Evolutionary conservation across 75 land plant species (phyloP).

Genomic region (Cryptomeria japonica): DNA sequence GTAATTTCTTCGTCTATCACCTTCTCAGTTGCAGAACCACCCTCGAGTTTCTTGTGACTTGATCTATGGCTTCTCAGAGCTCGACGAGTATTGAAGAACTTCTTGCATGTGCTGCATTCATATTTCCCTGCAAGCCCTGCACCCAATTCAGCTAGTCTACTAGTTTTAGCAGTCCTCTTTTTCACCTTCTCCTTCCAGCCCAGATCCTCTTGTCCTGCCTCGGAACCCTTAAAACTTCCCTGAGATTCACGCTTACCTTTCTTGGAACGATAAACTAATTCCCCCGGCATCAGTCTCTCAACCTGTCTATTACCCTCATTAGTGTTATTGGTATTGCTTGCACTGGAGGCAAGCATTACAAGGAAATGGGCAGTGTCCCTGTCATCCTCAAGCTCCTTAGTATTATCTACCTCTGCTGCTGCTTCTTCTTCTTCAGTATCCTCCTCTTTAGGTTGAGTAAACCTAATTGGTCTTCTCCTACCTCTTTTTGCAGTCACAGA

Average conservation of each 20-base stretch:
- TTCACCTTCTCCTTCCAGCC: neutral
- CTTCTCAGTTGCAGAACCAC: slow-evolving; percentile 15
- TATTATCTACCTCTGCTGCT: neutral
- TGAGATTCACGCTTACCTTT: neutral
- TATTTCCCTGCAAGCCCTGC: slow-evolving; percentile 5
- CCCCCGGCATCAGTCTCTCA: slow-evolving; percentile 2
- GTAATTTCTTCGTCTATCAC: slow-evolving; percentile 8
- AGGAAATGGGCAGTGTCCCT: slow-evolving; percentile 13
- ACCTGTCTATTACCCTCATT: neutral
- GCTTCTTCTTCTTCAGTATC: neutral
- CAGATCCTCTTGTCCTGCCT: neutral
- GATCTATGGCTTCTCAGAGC: slow-evolving; percentile 33
- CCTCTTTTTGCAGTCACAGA: slow-evolving; percentile 12
- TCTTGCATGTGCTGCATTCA: slow-evolving; percentile 27
- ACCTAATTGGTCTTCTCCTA: slow-evolving; percentile 5
- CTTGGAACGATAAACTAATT: neutral
- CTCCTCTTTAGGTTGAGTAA: neutral
- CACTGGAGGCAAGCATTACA: slow-evolving; percentile 6
- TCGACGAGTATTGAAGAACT: slow-evolving; percentile 24
- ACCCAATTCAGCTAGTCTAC: neutral
- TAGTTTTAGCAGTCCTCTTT: neutral
- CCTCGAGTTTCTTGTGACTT: slow-evolving; percentile 23
- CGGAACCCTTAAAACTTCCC: neutral
- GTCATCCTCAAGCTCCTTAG: slow-evolving; percentile 7
- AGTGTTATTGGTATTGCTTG: neutral